Evolutionary conservation across 345 rosid species (phyloP), one percentile per base, ranked within the genome.

Genomic region (Ceriops decandra): DNA sequence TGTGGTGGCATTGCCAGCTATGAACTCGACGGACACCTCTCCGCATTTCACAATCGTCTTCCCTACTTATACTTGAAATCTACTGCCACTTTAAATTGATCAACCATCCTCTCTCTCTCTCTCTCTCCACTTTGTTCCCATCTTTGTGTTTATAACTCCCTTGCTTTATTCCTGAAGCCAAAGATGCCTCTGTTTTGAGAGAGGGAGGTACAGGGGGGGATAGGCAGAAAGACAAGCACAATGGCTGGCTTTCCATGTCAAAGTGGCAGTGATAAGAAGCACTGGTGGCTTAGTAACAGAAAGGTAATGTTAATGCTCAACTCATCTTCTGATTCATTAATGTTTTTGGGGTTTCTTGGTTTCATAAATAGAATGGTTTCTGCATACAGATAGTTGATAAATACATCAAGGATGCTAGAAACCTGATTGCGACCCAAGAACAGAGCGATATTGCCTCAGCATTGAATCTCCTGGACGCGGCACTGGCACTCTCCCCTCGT

Each of bases 251-350:
- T 86, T 66, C 87, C 71, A 16, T 72, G 59, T 74, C 66, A 74
- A 32, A 68, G 68, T 64, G 74, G 63, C n/a, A 57, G 47, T 70
- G 86, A 86, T 54, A 85, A 80, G 78, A 89, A 81, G 67, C 96
- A 83, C 77, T 89, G 97, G 96, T 93, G 98, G 98, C 90, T 89
- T 70, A 89, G 80, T 76, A 88, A 87, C 77, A 74, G 91, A 66
- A 93, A 85, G 96, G 98, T 88, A 73, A 52, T 26, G 32, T 5
- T 9, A 22, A 6, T 24, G 2, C 24, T 15, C 24, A 8, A 27
- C 30, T 3, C n/a, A 32, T 62, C 20, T 49, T 60, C 16, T 26
- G 51, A 26, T 74, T 20, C 36, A 9, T 2, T 59, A 27, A 7
- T 32, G 3, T 2, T 32, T 35, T 13, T 0, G 4, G n/a, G 16